phyloP scores from a whole-genome alignment of 2,329 filamentous ascomycete genomes.

The Phaeosphaeria sp. region DNA sequence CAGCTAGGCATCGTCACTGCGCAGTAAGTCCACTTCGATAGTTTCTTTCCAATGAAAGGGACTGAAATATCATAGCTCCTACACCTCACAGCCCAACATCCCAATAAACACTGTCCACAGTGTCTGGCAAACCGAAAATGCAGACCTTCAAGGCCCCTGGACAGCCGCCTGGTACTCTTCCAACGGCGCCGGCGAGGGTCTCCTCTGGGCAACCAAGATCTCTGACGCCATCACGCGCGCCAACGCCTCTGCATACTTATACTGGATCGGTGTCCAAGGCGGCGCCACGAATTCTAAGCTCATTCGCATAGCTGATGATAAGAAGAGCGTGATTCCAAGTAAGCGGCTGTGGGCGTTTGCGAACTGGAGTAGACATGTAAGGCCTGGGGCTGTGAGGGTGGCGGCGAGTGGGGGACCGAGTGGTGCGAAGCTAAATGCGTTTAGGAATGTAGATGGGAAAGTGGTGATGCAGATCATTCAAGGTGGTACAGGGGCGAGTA shows the following conservation, averaged over 20 bases:
- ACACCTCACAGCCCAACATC: constrained; percentile 24
- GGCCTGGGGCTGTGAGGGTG: constrained; percentile 49
- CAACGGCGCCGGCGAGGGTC: constrained; percentile 59
- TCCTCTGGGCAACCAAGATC: constrained; percentile 64
- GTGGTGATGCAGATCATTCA: constrained; percentile 49
- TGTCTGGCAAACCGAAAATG: constrained; percentile 63
- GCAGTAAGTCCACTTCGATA: constrained; percentile 34
- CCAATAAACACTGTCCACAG: constrained; percentile 47
- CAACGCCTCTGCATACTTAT: constrained; percentile 61
- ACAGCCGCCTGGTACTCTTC: constrained; percentile 54
- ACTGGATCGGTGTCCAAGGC: constrained; percentile 59
- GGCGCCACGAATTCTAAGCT: constrained; percentile 47
- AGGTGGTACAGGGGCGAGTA: constrained; percentile 22
- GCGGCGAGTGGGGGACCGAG: constrained; percentile 37
- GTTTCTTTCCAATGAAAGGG: too few relatives aligned
- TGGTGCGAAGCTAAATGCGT: constrained; percentile 42
- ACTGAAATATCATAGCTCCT: constrained; percentile 15
- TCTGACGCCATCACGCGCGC: constrained; percentile 57
- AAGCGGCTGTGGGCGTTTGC: constrained; percentile 53
- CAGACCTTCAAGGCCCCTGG: constrained; percentile 53
- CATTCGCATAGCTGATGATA: constrained; percentile 43
- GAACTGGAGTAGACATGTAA: constrained; percentile 49
- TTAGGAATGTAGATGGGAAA: constrained; percentile 42
- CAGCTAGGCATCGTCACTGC: constrained; percentile 30
- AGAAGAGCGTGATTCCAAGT: constrained; percentile 40